Conservation (phyloP, 2,329 filamentous ascomycete species). For the Trichoderma sp. region DNA sequence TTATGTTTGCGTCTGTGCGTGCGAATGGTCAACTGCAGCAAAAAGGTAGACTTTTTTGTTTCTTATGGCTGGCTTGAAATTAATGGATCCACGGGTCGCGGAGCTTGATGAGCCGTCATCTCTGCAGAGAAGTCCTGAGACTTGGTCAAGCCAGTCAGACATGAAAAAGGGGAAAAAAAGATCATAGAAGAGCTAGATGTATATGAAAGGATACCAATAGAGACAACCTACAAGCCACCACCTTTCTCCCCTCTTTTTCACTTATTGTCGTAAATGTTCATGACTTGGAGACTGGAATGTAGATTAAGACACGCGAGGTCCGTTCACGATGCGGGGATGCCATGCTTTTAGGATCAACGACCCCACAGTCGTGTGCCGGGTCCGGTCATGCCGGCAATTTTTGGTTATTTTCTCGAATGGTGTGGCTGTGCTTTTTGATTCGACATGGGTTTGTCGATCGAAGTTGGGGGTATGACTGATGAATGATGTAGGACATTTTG, state of each 20-base stretch:
- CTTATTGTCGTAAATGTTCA: neutral
- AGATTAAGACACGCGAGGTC: neutral
- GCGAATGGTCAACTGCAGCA: neutral
- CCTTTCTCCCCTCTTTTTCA: neutral
- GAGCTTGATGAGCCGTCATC: neutral
- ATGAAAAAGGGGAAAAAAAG: neutral
- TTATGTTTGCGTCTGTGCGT: neutral
- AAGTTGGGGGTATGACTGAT: neutral
- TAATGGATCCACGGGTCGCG: neutral
- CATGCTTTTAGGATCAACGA: neutral
- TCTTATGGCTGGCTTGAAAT: neutral
- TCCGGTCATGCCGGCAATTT: neutral
- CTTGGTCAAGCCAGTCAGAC: neutral
- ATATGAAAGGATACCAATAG: constrained; percentile 16
- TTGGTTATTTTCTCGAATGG: neutral
- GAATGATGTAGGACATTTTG: neutral
- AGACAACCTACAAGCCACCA: neutral
- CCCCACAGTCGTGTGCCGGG: neutral
- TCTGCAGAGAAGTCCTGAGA: neutral
- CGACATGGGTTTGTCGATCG: neutral
- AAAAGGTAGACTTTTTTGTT: neutral
- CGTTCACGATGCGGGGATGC: neutral
- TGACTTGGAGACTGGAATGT: neutral
- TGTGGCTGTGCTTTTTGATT: neutral
- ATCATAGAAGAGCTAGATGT: constrained; percentile 12